Conservation (phyloP, 2,329 filamentous ascomycete genomes). For the Huntiella abstrusa region DNA sequence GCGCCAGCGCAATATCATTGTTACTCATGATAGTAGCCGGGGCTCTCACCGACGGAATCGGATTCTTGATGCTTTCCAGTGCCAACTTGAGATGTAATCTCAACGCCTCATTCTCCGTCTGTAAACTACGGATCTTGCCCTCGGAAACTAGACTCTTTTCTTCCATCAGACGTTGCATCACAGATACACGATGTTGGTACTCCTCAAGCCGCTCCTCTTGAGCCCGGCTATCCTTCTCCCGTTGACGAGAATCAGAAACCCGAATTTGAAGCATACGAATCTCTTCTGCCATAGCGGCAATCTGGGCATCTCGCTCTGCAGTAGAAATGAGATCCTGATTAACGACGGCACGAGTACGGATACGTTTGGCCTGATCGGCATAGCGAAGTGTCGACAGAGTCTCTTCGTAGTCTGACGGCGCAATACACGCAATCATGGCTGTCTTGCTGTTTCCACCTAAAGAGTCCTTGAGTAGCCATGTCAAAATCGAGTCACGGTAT, state of each 20-base stretch:
- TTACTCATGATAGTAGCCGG: conserved; percentile 14
- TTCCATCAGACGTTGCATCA: conserved; percentile 92
- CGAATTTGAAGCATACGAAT: conserved; percentile 72
- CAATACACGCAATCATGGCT: conserved; percentile 96
- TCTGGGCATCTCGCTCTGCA: conserved; percentile 86
- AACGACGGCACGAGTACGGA: conserved; percentile 81
- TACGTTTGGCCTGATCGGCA: conserved; percentile 92
- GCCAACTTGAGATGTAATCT: conserved; percentile 76
- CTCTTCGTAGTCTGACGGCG: conserved; percentile 90
- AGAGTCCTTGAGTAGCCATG: conserved; percentile 85
- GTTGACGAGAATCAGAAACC: conserved; percentile 43
- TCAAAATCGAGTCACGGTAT: conserved; percentile 73
- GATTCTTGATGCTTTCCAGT: conserved; percentile 72
- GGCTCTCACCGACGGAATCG: conserved; percentile 47
- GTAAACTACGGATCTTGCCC: conserved; percentile 78
- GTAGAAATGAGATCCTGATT: conserved; percentile 90
- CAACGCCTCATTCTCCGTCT: conserved; percentile 78
- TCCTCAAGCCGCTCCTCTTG: conserved; percentile 78
- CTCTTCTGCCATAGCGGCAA: conserved; percentile 84
- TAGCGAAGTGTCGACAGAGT: conserved; percentile 91
- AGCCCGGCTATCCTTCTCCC: conserved; percentile 57
- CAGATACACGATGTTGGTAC: conserved; percentile 76
- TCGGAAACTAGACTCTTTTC: conserved; percentile 79
- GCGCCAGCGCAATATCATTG: conserved; percentile 16
- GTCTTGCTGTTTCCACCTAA: conserved; percentile 95